Conservation (phyloP, 116 monocot genomes). For the Iris pallida region DNA sequence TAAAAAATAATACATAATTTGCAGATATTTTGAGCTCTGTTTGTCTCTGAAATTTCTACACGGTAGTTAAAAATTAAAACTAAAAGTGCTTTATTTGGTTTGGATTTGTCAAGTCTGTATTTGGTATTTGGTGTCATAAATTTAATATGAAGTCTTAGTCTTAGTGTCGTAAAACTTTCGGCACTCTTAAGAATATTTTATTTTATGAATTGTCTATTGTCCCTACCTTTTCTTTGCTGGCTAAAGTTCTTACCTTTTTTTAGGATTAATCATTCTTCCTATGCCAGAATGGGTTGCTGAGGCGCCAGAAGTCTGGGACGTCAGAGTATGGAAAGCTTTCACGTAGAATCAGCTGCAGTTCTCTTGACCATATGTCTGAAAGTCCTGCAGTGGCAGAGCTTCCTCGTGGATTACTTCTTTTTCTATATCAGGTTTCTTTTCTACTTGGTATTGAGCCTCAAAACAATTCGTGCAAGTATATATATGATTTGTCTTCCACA, state of each 20-base stretch:
- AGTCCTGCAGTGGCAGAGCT: conserved; percentile 8
- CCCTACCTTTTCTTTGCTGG: neutral
- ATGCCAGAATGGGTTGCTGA: conserved; percentile 8
- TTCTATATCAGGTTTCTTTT: conserved; percentile 23
- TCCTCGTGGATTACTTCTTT: conserved; percentile 14
- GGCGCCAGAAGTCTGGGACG: conserved; percentile 7
- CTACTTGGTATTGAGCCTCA: conserved; percentile 33
- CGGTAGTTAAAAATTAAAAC: neutral
- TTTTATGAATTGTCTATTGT: conserved; percentile 9
- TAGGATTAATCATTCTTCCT: conserved; percentile 3
- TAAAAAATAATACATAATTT: no score
- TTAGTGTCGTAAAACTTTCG: conserved; percentile 13
- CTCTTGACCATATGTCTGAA: conserved; percentile 12
- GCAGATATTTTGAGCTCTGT: neutral
- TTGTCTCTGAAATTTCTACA: neutral
- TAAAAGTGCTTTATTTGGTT: no score
- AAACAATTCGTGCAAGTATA: neutral
- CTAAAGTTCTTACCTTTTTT: neutral
- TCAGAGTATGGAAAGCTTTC: conserved; percentile 35
- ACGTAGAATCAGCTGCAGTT: conserved; percentile 33
- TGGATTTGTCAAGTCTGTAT: no score
- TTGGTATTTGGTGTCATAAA: no score
- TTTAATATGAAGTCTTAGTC: neutral
- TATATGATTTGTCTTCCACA: neutral
- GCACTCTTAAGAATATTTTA: no score